Evolutionary conservation across 768 basidiomycete species (phyloP).

Genomic region (Xerocomus spinulosus): DNA sequence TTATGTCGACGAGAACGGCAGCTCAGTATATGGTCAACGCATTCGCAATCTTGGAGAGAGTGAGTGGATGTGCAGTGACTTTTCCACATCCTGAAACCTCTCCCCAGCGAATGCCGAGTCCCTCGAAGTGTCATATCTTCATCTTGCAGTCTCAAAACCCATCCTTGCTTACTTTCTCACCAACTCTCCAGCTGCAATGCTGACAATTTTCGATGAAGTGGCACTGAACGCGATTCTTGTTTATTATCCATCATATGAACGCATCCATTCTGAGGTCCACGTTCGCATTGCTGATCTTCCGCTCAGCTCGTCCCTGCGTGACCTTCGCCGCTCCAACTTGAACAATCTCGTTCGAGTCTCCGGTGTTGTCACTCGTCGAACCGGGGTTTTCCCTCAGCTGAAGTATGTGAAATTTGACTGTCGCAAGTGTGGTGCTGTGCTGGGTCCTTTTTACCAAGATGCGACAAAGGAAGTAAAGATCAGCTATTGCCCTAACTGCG

Average conservation of each 20-base stretch:
- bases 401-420: conserved; percentile 99
- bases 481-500: conserved; percentile 92
- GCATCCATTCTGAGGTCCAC: conserved; percentile 97
- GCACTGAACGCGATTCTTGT: conserved; percentile 91
- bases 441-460: conserved; percentile 98
- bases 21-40: conserved; percentile 90
- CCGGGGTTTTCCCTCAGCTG: conserved; percentile 97
- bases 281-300: conserved; percentile 95
- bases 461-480: conserved; percentile 90
- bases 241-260: conserved; percentile 93
- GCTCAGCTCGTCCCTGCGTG: conserved; percentile 82
- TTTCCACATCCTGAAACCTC: conserved; percentile 9
- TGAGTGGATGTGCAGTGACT: conserved; percentile 36
- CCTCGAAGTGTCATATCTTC: conserved; percentile 95
- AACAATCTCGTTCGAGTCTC: conserved; percentile 94
- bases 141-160: conserved; percentile 86
- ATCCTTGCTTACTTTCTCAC: conserved; percentile 97
- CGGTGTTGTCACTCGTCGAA: conserved; percentile 93
- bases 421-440: conserved; percentile 85
- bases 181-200: conserved; percentile 90
- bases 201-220: conserved; percentile 91
- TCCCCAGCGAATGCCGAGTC: conserved; percentile 89
- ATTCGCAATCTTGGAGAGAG: conserved; percentile 95
- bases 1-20: conserved; percentile 87
- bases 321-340: conserved; percentile 85